Evolutionary conservation across 352 stramenopile species (phyloP).

Genomic region (Pythium monospermum): DNA sequence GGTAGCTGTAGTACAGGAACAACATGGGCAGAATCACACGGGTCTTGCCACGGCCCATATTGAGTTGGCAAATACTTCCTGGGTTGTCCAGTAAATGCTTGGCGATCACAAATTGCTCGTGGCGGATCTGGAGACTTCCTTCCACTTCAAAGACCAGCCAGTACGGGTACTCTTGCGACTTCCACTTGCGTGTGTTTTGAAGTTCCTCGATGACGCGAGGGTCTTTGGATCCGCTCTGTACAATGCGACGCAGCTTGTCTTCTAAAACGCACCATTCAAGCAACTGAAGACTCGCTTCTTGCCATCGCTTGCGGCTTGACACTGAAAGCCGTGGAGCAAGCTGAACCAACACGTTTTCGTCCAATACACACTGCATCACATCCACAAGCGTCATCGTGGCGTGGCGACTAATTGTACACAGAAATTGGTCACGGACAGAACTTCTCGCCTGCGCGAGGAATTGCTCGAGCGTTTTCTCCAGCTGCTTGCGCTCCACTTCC

Average conservation of each 20-base stretch:
- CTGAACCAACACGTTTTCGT: slow-evolving; percentile 25
- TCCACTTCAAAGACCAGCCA: slow-evolving; percentile 89
- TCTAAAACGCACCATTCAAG: slow-evolving; percentile 72
- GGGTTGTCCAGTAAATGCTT: slow-evolving; percentile 65
- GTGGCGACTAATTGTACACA: slow-evolving; percentile 21
- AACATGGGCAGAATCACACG: slow-evolving; percentile 87
- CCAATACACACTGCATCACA: slow-evolving; percentile 31
- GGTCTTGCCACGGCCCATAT: slow-evolving; percentile 89
- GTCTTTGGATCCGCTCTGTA: slow-evolving; percentile 15
- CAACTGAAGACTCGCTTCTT: slow-evolving; percentile 18
- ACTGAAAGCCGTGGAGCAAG: slow-evolving; percentile 24
- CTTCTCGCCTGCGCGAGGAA: not conserved
- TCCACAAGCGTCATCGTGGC: slow-evolving; percentile 25
- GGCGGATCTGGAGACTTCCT: slow-evolving; percentile 68
- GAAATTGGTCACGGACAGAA: slow-evolving; percentile 12
- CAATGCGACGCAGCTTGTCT: slow-evolving; percentile 53
- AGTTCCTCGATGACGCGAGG: slow-evolving; percentile 55
- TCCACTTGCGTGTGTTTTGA: slow-evolving; percentile 33
- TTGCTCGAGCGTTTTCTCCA: slow-evolving; percentile 58
- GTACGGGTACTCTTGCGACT: slow-evolving; percentile 45
- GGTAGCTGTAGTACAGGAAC: slow-evolving; percentile 57
- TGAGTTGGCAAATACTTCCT: slow-evolving; percentile 74
- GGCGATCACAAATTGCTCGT: slow-evolving; percentile 74
- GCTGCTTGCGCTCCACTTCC: not conserved
- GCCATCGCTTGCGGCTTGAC: slow-evolving; percentile 14